Base-by-base conservation (phyloP, 2,329 filamentous ascomycete species). In the Plectosphaerella cucumerina region DNA sequence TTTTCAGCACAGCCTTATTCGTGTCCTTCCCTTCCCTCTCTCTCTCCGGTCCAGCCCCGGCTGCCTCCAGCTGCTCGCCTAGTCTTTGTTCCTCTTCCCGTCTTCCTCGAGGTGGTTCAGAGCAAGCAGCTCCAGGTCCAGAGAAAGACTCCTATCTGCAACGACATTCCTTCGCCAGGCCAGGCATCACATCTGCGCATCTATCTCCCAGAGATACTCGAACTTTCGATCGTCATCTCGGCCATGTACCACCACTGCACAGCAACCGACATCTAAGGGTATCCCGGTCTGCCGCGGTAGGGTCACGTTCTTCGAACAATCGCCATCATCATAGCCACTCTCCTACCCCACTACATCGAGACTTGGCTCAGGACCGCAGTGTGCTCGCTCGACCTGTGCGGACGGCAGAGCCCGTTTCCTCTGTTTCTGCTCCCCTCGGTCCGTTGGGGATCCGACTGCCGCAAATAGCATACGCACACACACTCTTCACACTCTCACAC, bases 1-100 rank as follows among this genome's bases (percentile, higher is more conserved):
- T 57, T 58, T 51, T 53, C 54, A 57, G 57, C 63, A 67, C 58
- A 63, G 61, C 62, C 61, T 59, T 61, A 53, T 56, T 60, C 52
- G 44, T 50, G 23, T 53, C 52, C 10, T 47, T 22, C 5, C n/a
- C 35, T 42, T 37, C 35, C 50, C 43, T 53, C 50, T 9, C 26
- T 31, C 43, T 51, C 50, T 53, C 44, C 58, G 51, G 49, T 21
- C 18, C 39, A 42, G 39, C n/a, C 48, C 50, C 48, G 53, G 43
- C 54, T 54, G 42, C 53, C 26, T 51, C 50, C 52, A 41, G 33
- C 51, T 50, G 54, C 53, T 64, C 60, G 48, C 64, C 62, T 51
- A 59, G 62, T 58, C 57, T 66, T 56, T 57, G 53, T 54, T 59
- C 56, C 50, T 53, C 56, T 51, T n/a, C 55, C 49, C 57, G 52